Percentiles rank a stretch among this genome's conserved stretches.
These are phyloP conservation scores for Rheum nobile DNA, from an alignment of 148 eudicot genomes.

Conservation along the genomic window DNA sequence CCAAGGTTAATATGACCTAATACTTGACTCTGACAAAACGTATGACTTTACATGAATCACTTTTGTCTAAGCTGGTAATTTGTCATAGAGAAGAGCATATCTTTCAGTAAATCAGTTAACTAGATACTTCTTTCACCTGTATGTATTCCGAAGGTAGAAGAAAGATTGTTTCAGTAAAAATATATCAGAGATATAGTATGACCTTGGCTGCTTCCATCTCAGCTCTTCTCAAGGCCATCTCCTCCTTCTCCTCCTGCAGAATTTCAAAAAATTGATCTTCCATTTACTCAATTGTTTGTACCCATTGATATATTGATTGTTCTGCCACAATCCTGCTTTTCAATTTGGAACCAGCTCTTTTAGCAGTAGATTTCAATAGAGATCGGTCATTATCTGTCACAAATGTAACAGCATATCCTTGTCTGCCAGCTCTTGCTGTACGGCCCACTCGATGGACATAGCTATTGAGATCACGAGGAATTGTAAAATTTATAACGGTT, in stretches of 20 bases:
- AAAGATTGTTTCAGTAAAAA: neutral
- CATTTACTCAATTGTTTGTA: conserved; percentile 68
- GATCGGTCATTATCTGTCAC: conserved; percentile 86
- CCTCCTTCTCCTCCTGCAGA: conserved; percentile 92
- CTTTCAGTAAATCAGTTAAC: neutral
- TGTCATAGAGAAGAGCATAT: neutral
- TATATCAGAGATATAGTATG: neutral
- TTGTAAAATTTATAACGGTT: conserved; percentile 78
- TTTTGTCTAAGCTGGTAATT: no score
- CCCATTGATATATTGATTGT: conserved; percentile 78
- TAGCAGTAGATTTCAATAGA: conserved; percentile 71
- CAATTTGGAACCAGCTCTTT: conserved; percentile 87
- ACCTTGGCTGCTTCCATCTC: conserved; percentile 99
- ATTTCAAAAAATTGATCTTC: conserved; percentile 72
- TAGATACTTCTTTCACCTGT: neutral
- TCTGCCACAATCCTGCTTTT: no score
- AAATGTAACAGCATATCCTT: conserved; percentile 92
- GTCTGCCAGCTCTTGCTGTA: conserved; percentile 96
- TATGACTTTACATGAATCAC: no score
- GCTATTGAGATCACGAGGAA: conserved; percentile 77
- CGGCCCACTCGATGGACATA: conserved; percentile 99
- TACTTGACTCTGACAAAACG: no score
- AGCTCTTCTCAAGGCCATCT: conserved; percentile 92
- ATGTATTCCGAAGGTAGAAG: neutral
- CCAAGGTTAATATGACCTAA: no score